Conservation (phyloP, 768 basidiomycete species). For the Agrocybe chaxingu region DNA sequence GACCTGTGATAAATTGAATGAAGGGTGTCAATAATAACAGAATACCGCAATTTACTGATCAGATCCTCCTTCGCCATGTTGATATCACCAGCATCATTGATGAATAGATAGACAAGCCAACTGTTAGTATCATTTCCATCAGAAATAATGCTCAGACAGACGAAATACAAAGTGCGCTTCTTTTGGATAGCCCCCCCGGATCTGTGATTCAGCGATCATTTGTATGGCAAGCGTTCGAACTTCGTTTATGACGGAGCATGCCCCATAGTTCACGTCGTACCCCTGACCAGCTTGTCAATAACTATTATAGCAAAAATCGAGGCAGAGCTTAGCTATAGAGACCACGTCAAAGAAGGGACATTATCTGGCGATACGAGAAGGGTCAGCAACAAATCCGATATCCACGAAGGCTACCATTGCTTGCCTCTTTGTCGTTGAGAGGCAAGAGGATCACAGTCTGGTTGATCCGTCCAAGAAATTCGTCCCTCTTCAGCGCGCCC, state of each 20-base stretch:
- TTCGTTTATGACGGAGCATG: constrained; percentile 3
- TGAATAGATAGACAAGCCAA: constrained; percentile 1
- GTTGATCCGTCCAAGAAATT: constrained; percentile 6
- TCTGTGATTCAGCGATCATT: neutral
- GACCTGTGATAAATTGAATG: neutral
- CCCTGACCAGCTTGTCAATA: neutral
- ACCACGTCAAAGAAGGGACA: neutral
- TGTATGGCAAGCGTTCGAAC: neutral
- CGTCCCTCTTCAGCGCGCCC: neutral
- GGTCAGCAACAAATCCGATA: no score
- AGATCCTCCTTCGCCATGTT: constrained; percentile 1
- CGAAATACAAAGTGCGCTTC: neutral
- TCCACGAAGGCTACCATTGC: neutral
- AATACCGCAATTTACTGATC: neutral
- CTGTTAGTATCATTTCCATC: neutral
- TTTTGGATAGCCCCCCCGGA: constrained; percentile 1
- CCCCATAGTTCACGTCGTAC: constrained; percentile 5
- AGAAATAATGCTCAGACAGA: neutral
- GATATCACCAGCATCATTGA: neutral
- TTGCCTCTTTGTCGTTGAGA: neutral
- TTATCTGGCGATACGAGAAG: neutral
- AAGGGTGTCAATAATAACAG: neutral
- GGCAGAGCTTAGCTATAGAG: neutral
- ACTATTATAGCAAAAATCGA: neutral
- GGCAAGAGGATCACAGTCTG: constrained; percentile 2